Evolutionary conservation across 305 asterid species (phyloP), one percentile per base, ranked within the genome.

Genomic region (Petunia hybrid): DNA sequence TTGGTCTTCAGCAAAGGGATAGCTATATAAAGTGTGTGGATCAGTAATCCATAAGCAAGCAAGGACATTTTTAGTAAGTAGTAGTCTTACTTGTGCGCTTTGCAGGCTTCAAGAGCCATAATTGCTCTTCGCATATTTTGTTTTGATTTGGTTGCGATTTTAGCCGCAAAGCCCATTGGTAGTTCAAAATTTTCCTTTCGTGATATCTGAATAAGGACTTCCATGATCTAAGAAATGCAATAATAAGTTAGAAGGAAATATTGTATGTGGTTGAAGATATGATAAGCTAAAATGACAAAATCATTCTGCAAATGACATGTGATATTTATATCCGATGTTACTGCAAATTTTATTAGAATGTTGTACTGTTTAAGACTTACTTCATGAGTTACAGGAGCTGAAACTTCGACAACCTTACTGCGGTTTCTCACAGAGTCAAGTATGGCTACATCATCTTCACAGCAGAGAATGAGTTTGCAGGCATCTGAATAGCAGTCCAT

Each of bases 31-130:
- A 55, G 66, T 66, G 13, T 73, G 63, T 12, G 78, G 63, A 73
- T 73, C 13, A 73, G 78, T 73, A 73, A 51, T 51, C 78, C 10
- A 73, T 53, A 73, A 73, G 51, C 46, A 48, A 51, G 78, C 31
- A 48, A 51, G 1, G 45, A 35, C 63, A 73, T 0, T 3, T 35
- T 73, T 4, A 12, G 63, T 35, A 3, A 73, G 63, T 36, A 66
- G 36, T 4, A 40, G 46, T 61, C 85, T 86, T 88, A 94, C 97
- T 91, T 92, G 91, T 92, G 97, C 22, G 92, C 91, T 87, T 90
- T 94, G 92, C 98, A 94, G 83, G 98, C 97, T 89, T 94, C 97
- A 77, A 94, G 97, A 69, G 97, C 94, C 97, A 93, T 91, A 65
- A 94, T 90, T 81, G 98, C 97, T 85, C 91, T 89, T 85, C 97